Base-by-base conservation (phyloP, 1,284 basidiomycete species). In the Ganoderma multipileum region DNA sequence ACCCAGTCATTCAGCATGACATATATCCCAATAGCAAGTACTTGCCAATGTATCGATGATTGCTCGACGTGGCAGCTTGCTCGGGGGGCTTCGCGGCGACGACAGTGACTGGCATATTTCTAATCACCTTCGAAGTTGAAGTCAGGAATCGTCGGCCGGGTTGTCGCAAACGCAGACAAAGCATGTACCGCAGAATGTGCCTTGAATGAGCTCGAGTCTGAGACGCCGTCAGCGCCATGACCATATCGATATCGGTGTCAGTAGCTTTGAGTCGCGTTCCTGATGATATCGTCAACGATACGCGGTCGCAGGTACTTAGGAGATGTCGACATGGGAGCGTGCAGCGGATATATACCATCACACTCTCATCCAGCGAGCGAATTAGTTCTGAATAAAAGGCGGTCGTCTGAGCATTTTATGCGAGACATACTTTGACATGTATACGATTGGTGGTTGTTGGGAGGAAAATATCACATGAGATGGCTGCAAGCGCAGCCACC, bases 41-140 rank as follows among this genome's bases (percentile, higher is more conserved):
- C 69, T 42, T 41, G 83, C 84, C 84, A 71, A 85, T 83, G 73
- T 81, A 83, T 52, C 77, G 77, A 63, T 77, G 76, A 59, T 69
- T 74, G 23, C 71, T 72, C 44, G 66, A 71, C 6, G 63, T 68
- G 12, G 70, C 72, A n/a, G 73, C 65, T 39, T 69, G 64, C 12
- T 60, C 63, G 5, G 61, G 58, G 1, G 77, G 73, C 66, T 71
- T 77, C 2, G 77, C 72, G 2, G 76, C 41, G 20, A 78, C 66
- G 0, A 78, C 74, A 1, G 74, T 77, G 12, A 78, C 77, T 36
- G 79, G 77, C 79, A 81, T 81, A 28, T 23, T 63, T 47, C 9
- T 11, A 8, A 30, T 16, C n/a, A 20, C 23, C 23, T 38, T 39
- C 9, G 23, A 3, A 39, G 36, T 38, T 58, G 30, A 20, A 38